Percentiles rank a stretch among this genome's conserved stretches.
phyloP scores from a whole-genome alignment of 139 green algal genomes.

The Chlamydomonas incerta region DNA sequence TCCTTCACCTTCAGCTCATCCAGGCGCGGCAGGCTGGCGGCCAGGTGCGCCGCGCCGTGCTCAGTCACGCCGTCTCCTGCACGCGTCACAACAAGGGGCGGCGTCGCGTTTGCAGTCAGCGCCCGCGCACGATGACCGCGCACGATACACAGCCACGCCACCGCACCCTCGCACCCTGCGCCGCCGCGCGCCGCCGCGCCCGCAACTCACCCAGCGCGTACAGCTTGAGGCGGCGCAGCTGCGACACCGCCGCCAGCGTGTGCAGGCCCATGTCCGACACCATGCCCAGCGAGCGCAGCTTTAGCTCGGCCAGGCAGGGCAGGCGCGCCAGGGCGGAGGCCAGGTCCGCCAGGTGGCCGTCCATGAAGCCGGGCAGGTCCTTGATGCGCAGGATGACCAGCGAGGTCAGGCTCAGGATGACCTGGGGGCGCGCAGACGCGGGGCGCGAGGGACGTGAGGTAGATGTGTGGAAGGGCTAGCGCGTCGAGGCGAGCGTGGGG shows the following conservation, averaged over 20 bases:
- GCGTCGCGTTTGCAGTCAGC: too few relatives aligned
- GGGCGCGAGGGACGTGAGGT: too few relatives aligned
- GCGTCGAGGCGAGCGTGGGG: too few relatives aligned
- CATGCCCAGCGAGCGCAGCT: constrained; percentile 27
- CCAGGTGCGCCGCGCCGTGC: constrained; percentile 25
- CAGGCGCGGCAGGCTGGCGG: constrained; percentile 3
- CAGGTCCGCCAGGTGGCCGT: constrained; percentile 33
- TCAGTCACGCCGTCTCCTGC: constrained; percentile 40
- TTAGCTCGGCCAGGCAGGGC: constrained; percentile 30
- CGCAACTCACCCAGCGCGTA: constrained; percentile 36
- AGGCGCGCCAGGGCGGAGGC: constrained; percentile 11
- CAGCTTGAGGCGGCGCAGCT: constrained; percentile 36
- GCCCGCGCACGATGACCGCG: too few relatives aligned
- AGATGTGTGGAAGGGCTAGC: too few relatives aligned
- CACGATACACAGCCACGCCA: too few relatives aligned
- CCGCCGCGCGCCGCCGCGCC: too few relatives aligned
- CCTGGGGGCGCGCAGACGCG: too few relatives aligned
- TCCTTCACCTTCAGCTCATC: constrained; percentile 48
- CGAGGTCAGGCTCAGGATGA: not conserved
- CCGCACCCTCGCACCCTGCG: too few relatives aligned
- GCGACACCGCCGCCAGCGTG: constrained; percentile 13
- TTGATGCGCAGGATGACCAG: constrained; percentile 30
- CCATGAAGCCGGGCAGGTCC: constrained; percentile 34
- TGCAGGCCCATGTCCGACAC: constrained; percentile 31
- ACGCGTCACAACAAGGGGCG: too few relatives aligned